Evolutionary conservation across 1,284 basidiomycete species (phyloP).

Genomic region (Papiliotrema fonsecae): DNA sequence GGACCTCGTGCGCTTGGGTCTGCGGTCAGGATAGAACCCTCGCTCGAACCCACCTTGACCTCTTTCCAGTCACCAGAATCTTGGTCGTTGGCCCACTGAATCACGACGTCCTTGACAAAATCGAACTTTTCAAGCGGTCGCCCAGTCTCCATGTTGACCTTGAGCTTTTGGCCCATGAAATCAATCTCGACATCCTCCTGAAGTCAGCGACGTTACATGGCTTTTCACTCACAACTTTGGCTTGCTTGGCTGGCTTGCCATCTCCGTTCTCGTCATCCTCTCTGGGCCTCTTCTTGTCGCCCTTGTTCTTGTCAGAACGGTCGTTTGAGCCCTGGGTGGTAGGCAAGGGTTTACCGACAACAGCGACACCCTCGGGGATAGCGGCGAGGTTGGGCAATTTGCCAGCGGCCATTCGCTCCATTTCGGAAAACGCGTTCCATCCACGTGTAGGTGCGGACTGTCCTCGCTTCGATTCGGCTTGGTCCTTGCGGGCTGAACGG

Average conservation of each 20-base stretch:
- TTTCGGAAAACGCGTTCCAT: slow-evolving; percentile 88
- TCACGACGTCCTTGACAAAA: slow-evolving; percentile 47
- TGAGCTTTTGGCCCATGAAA: slow-evolving; percentile 60
- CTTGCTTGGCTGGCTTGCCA: slow-evolving; percentile 46
- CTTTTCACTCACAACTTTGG: slow-evolving; percentile 53
- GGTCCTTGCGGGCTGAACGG: slow-evolving; percentile 5
- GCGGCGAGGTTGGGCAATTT: slow-evolving; percentile 30
- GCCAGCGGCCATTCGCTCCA: slow-evolving; percentile 54
- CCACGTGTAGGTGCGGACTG: slow-evolving; percentile 40
- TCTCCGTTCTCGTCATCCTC: slow-evolving; percentile 47
- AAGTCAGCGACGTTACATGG: background rate
- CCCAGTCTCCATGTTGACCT: slow-evolving; percentile 59
- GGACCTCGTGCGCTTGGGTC: slow-evolving; percentile 1
- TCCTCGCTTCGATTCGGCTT: slow-evolving; percentile 10
- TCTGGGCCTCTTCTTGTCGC: slow-evolving; percentile 34
- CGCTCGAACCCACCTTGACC: slow-evolving; percentile 47
- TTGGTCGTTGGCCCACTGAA: slow-evolving; percentile 42
- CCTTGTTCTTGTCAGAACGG: slow-evolving; percentile 7
- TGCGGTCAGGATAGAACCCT: background rate
- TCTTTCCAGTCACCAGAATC: slow-evolving; percentile 51
- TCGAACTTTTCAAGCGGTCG: slow-evolving; percentile 54
- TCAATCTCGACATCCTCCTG: slow-evolving; percentile 40
- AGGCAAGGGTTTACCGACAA: slow-evolving; percentile 26
- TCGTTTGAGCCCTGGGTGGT: background rate
- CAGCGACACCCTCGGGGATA: slow-evolving; percentile 38